Evolutionary conservation across 2,329 filamentous ascomycete genomes (phyloP), one percentile per base, ranked within the genome.

Genomic region (Fusarium sp.): DNA sequence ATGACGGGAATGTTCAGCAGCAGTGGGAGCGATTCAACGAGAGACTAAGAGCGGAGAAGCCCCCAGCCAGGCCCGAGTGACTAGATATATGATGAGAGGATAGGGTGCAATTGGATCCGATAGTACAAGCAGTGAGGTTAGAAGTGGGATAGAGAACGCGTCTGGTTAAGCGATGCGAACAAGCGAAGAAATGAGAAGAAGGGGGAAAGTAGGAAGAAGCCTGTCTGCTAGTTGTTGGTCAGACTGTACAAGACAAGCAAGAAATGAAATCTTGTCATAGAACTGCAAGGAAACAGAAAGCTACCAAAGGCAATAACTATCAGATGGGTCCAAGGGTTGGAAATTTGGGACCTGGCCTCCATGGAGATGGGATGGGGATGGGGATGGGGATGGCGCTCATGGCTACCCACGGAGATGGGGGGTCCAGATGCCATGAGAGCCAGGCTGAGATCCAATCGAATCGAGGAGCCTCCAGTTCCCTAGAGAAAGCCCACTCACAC

Each of bases 331-430:
- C 57, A 56, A 62, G 66, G 66, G 53, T 69, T 69, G 62, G 62
- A 69, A 66, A 65, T 65, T 65, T 65, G 61, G 62, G 53, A 44
- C 54, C 60, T 65, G 53, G 61, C 60, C 31, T 52, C 42, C 66
- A 69, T 69, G 61, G 66, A 63, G 66, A 69, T 69, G 60, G 47
- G 42, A 67, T 67, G 65, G 65, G 63, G 46, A 62, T 67, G n/a
- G 39, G 44, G 49, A 52, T 52, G 64, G 64, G 50, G 46, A 65
- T 66, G 47, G 21, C 57, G 34, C 31, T 43, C 45, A 47, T 65
- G 36, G 47, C 62, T 67, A 54, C 28, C 28, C 52, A 31, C 36
- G 45, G 39, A 52, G 34, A 56, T 50, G 57, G 44, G 34, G 57
- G 47, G 31, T 45, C 34, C 28, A 60, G 24, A 22, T 31, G 34